Base-by-base conservation (phyloP, 257 asterid species). In the Henckelia pumila region DNA sequence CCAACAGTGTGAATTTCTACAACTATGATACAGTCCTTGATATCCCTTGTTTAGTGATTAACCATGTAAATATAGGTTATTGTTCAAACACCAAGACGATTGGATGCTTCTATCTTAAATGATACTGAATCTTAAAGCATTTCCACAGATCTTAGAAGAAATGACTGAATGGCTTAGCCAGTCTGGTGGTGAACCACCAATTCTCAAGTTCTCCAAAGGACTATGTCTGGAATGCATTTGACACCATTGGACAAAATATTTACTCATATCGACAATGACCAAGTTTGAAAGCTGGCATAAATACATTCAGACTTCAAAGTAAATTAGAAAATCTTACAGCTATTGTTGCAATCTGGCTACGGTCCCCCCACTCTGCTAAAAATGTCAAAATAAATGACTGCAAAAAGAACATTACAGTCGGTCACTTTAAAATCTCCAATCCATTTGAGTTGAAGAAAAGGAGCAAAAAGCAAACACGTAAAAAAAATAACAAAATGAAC, bases 331-430 rank as follows among this genome's bases (percentile, higher is more conserved):
- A 64, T 64, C 95, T 91, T 83, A 91, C 97, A 73, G 98, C 97
- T 67, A 92, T 89, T 71, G 98, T 92, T 63, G 98, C 98, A 63
- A 89, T 89, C 87, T 92, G 98, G 84, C 98, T 92, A 62, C 98
- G 96, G 66, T 92, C 98, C 21, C 98, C 98, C 98, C 98, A 92
- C 73, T 92, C 98, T 10, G 98, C 98, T 79, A 89, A 79, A 78
- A 92, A 92, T 62, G 97, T 92, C 88, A 92, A 83, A 59, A 92
- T 88, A 64, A 89, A 92, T 49, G 98, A 81, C 97, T 92, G 96
- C 83, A 77, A 6, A 57, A 26, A 77, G 30, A 59, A 58, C 29
- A 71, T 14, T 13, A 30, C 56, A 47, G 61, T 66, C 17, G 26
- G 23, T 19, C 26, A 26, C 50, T 49, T 47, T 29, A 17, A 19